Base-by-base conservation (phyloP, 352 stramenopile species). In the Pythium volutum region DNA sequence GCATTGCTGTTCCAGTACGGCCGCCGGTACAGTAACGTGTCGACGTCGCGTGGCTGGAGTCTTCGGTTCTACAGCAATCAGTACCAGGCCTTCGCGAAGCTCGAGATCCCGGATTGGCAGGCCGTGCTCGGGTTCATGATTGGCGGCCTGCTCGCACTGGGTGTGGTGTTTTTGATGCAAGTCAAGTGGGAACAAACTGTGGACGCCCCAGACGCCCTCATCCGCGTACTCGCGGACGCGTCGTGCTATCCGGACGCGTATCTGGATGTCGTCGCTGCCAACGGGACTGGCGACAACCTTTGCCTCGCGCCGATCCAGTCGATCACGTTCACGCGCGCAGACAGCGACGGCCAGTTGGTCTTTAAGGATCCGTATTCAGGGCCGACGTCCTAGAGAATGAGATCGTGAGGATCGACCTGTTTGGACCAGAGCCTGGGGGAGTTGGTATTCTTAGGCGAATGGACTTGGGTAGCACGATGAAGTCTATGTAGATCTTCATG, bases 1-100 rank as follows among this genome's bases (percentile, higher is more conserved):
- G 50, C 50, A 15, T 51, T 52, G n/a, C 25, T 60, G 9, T 51
- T 51, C 39, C 53, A 60, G 14, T 52, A 60, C 27, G 53, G n/a
- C 18, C 31, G 31, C 31, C 31, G 31, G 31, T 36, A 49, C 2
- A 25, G 20, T 49, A 15, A 49, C 20, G 42, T 49, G 14, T 25
- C 42, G 42, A 15, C 20, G 11, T 25, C 42, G n/a, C n/a, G 42
- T 29, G 42, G 20, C 31, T 36, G 31, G 31, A 36, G 31, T 36
- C 31, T 49, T 8, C n/a, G 29, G 15, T 49, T 49, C 5, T 16
- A 16, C 14, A 22, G 38, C 38, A 43, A 43, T 36, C 8, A 36
- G 31, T 36, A 36, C 31, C 31, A 36, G 31, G 31, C 38, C 6
- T 22, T 18, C 38, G 38, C 38, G 20, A 49, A 25, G 42, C 42